phyloP scores from a whole-genome alignment of 225 moss, liverwort and hornwort genomes.

The Sphagnum contortum region DNA sequence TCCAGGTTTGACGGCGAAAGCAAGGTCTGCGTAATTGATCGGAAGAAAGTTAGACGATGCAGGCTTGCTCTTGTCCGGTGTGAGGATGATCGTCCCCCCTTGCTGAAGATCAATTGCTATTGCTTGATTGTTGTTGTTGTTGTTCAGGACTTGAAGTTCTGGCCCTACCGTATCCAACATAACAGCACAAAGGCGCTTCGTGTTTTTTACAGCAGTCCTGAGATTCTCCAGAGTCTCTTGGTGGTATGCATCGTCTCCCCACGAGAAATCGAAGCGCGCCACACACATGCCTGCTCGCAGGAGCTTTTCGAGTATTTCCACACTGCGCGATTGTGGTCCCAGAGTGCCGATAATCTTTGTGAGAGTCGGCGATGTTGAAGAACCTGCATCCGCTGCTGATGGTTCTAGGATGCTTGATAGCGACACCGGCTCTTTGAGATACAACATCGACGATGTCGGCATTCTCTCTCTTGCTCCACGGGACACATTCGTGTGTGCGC shows the following conservation, averaged over 20 bases:
- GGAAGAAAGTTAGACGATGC: conserved; percentile 49
- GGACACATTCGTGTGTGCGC: too few species aligned
- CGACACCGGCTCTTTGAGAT: conserved; percentile 61
- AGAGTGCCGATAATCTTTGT: conserved; percentile 69
- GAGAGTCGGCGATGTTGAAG: conserved; percentile 16
- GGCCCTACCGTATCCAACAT: conserved; percentile 87
- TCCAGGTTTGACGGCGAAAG: conserved; percentile 56
- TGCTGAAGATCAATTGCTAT: conserved; percentile 32
- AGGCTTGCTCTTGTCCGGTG: conserved; percentile 40
- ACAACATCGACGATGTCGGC: conserved; percentile 28
- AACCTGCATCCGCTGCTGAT: conserved; percentile 31
- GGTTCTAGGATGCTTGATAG: conserved; percentile 74
- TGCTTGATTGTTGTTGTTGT: conserved; percentile 2
- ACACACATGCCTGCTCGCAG: conserved; percentile 78
- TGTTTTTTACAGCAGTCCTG: conserved; percentile 24
- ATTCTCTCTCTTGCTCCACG: too few species aligned
- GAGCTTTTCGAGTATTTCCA: conserved; percentile 45
- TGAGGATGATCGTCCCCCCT: conserved; percentile 38
- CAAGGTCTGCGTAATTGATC: conserved; percentile 54
- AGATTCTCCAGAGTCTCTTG: conserved; percentile 47
- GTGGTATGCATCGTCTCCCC: conserved; percentile 27
- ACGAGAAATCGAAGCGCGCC: conserved; percentile 44
- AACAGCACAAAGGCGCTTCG: conserved; percentile 28
- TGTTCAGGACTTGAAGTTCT: conserved; percentile 65
- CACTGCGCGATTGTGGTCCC: conserved; percentile 64